Evolutionary conservation across 176 grass and related monocot genomes (phyloP), one percentile per base, ranked within the genome.

Genomic region (Carex kokanica): DNA sequence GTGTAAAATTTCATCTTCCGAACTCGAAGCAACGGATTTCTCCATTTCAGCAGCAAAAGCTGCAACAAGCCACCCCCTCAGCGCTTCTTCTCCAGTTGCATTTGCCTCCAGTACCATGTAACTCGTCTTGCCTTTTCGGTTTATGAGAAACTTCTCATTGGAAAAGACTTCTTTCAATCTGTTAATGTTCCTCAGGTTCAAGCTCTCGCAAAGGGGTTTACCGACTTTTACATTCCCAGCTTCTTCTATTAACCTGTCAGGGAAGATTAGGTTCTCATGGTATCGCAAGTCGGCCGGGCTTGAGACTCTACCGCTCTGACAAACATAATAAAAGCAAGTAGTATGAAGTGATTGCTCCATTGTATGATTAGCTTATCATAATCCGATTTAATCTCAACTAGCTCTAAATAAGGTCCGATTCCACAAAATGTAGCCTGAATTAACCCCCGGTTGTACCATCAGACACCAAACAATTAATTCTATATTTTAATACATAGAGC

Each of bases 201-300:
- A 52, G 18, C 81, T 60, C 60, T 79, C 61, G 2, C 62, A 59
- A 53, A 96, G 79, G 29, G 91, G 89, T 16, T 94, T 90, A 6
- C 97, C 97, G 13, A 99, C 86, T 38, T 85, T 90, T 54, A 99
- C 93, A 38, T 32, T 89, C 53, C 93, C 91, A 8, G 93, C 93
- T 91, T 96, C 91, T 75, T 83, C 84, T 88, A 99, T 86, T 60
- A 96, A 36, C 3, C 93, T 83, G 59, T 90, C 86, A 8, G 93
- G 91, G 47, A 91, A 89, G 4, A 99, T 43, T 74, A 99, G 86
- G 61, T 96, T 81, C 63, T 99, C 93, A 65, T 25, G 74, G 71
- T 93, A 99, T 60, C 93, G 82, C 71, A 99, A 74, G 40, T 99
- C 93, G 4, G 88, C 91, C 40, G 97, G 97, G 86, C 93, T 93